Base-by-base conservation (phyloP, 345 rosid genomes). In the Lumnitzera racemosa region DNA sequence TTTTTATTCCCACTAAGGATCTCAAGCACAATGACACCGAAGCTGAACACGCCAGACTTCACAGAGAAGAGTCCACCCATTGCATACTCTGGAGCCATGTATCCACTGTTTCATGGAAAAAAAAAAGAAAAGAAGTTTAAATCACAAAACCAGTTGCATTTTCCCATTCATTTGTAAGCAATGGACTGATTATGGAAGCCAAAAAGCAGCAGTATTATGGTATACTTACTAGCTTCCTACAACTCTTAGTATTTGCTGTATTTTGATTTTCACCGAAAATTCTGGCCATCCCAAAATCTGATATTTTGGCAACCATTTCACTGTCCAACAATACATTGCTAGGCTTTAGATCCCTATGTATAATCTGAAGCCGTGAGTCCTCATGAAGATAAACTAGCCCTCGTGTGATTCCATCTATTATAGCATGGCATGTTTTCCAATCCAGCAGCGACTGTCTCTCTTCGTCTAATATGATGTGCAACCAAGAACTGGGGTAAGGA, bases 331-430 rank as follows among this genome's bases (percentile, higher is more conserved):
- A 56, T 11, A 77, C 68, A 46, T 83, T 83, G 58, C 65, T 72
- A 0, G 80, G 66, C 56, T 83, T 83, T 11, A 80, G 64, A 55
- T 83, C 83, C 8, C 83, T 56, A 61, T 80, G 88, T 46, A 76
- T 78, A 47, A 80, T 74, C 43, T 56, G 65, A 8, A 63, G 73
- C 36, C 78, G 74, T 13, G 83, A 83, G 56, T 80, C 85, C 47
- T 83, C 65, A 2, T 83, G 88, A 3, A 83, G 77, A 60, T 80
- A 83, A 46, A 80, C 59, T 49, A 80, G 60, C 29, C 82, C 82
- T 61, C 58, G 64, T 1, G 78, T 82, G 29, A 80, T 76, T 23
- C 83, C 80, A 43, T 52, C 13, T 5, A 76, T 68, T 13, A 78
- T 83, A 31, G 43, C 62, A 23, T 58, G 57, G 36, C 59, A 65